Base-by-base conservation (phyloP, 176 grass and related monocot genomes). In the Musa troglodytarum region DNA sequence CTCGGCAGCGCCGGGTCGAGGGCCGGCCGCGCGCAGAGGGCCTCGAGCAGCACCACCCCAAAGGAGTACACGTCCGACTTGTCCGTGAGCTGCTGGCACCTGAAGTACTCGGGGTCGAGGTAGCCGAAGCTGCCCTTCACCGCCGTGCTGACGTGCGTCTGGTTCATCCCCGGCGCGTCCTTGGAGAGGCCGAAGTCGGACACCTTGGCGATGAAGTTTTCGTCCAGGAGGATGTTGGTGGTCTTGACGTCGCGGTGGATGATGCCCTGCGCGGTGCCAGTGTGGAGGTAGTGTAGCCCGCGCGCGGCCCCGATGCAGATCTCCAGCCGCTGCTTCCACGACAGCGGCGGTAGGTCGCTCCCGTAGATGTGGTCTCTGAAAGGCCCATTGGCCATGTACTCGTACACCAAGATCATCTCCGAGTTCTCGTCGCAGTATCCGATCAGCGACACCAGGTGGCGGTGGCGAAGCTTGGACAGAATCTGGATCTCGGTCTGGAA, bases 71-170 rank as follows among this genome's bases (percentile, higher is more conserved):
- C 63, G 25, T 65, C 63, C 5, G 63, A 65, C 63, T 65, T 65
- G 11, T 65, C 63, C 4, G 63, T 65, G 10, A 65, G 63, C 23
- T 65, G 63, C 63, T 65, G 63, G 11, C 63, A 13, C 63, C 63
- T 9, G 23, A 65, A 65, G 63, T 65, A 65, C 11, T 65, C 63
- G 25, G 63, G 63, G 2, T 65, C 63, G 22, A 65, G 63, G 22
- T 65, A 65, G 23, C 63, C 63, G 25, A 65, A 65, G 63, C 63
- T 65, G 21, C 63, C 63, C 25, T 65, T 65, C 63, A 65, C 63
- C 25, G 63, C 63, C 3, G 63, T 65, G 63, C 63, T 65, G 25
- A 65, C 63, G 13, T 65, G 63, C 21, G 63, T 65, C 63, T 65
- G 63, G 13, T 65, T 22, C 3, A 65, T 1, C 0, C 21, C 63